Percentiles rank a stretch among this genome's conserved stretches.
Evolutionary conservation across 305 asterid genomes (phyloP).

Genomic region (Salvia sclarea): DNA sequence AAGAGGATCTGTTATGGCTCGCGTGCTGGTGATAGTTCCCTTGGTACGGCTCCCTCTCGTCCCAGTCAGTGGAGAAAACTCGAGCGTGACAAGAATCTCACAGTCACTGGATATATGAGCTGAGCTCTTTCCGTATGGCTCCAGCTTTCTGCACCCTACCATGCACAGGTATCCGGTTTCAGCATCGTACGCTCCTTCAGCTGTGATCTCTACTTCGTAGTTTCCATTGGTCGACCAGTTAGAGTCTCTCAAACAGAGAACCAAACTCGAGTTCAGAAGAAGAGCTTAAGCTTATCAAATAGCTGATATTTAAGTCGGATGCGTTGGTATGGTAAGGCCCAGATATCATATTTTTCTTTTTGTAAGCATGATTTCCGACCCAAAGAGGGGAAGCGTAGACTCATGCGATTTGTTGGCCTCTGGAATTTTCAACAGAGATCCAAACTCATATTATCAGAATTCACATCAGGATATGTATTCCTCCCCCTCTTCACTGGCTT

Average conservation of each 20-base stretch:
- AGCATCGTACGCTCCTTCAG: conserved; percentile 58
- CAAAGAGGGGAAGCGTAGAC: conserved; percentile 45
- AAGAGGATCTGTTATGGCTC: conserved; percentile 46
- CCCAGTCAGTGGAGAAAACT: conserved; percentile 40
- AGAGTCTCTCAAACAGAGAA: background rate
- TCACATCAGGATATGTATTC: conserved; percentile 42
- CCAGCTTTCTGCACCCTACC: conserved; percentile 61
- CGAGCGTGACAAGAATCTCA: conserved; percentile 46
- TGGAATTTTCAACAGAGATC: conserved; percentile 35
- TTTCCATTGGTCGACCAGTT: conserved; percentile 17
- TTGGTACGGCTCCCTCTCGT: conserved; percentile 24
- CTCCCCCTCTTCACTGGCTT: conserved; percentile 31
- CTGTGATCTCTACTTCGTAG: conserved; percentile 38
- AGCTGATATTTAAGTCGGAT: conserved; percentile 47
- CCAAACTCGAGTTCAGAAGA: background rate
- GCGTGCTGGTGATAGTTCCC: conserved; percentile 54
- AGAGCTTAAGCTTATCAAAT: conserved; percentile 35
- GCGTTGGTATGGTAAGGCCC: conserved; percentile 18
- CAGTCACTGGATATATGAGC: conserved; percentile 40
- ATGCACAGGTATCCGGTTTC: conserved; percentile 62
- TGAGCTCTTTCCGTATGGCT: background rate
- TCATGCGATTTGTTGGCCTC: conserved; percentile 38
- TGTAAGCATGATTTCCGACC: conserved; percentile 33
- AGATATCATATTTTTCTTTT: background rate
- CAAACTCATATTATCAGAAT: conserved; percentile 49